Evolutionary conservation across 2,329 filamentous ascomycete species (phyloP), one percentile per base, ranked within the genome.

Genomic region (Zasmidium cellare): DNA sequence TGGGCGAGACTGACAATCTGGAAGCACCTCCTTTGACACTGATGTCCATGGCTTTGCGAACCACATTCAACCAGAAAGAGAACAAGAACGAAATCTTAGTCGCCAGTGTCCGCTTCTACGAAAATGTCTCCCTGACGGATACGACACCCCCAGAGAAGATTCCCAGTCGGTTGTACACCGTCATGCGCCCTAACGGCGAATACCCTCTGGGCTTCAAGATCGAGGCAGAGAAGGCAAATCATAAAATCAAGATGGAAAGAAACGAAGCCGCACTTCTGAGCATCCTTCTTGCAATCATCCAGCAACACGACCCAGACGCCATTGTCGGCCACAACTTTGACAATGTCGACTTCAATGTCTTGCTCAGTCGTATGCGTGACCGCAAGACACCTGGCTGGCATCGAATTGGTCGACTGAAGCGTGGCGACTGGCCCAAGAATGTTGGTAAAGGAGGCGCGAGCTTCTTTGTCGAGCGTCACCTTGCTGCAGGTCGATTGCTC

Each of bases 21-120:
- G 91, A 97, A 51, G 84, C 87, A 1, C 94, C 94, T 20, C 91
- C 92, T 7, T 78, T 99, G 70, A 97, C 92, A 1, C 77, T 99
- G n/a, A 97, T 99, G 93, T 97, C 92, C 74, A 78, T 99, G 61
- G 87, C 92, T 7, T 82, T 99, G 69, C 86, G 94, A 53, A 97
- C 92, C 1, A 86, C 87, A 6, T 90, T 96, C 75, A 97, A 97
- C 67, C 82, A 87, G 38, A 93, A 91, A 71, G 90, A 92, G 55
- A 99, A 97, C 77, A 97, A 96, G 77, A 93, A 97, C 71, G 94
- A 99, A 74, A 92, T 99, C 49, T 79, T 99, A 11, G 86, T 94
- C 59, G 91, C 94, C 57, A 97, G 92, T 74, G 91, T 91, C 35
- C 87, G 96, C 67, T 87, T 97, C 28, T 99, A 97, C 74, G 91